Evolutionary conservation across 768 basidiomycete species (phyloP).

Genomic region (Xanthoconium stramineum): DNA sequence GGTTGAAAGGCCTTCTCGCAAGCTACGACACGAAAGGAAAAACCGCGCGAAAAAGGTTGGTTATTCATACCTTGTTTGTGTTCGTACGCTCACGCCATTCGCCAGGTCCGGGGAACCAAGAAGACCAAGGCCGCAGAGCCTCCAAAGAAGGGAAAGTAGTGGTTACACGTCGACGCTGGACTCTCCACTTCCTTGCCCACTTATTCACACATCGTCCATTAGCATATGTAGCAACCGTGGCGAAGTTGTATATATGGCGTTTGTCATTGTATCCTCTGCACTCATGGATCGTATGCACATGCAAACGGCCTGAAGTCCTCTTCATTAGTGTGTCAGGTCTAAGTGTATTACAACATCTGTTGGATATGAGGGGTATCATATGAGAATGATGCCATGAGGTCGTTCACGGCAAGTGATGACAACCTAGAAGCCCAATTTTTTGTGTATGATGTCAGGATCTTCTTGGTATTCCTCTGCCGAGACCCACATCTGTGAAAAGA

Average conservation of each 20-base stretch:
- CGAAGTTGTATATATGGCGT: constrained; percentile 42
- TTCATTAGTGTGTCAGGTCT: constrained; percentile 26
- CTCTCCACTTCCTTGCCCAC: constrained; percentile 12
- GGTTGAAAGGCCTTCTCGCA: constrained; percentile 89
- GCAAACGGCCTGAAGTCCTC: constrained; percentile 10
- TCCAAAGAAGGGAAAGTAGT: constrained; percentile 89
- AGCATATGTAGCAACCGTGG: constrained; percentile 36
- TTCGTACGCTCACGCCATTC: constrained; percentile 14
- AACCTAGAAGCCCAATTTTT: constrained; percentile 78
- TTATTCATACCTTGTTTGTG: constrained; percentile 1
- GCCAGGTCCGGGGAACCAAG: constrained; percentile 89
- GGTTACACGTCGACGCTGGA: constrained; percentile 25
- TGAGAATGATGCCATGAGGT: constrained; percentile 9
- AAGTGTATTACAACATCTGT: constrained; percentile 33
- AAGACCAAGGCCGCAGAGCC: constrained; percentile 92
- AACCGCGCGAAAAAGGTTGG: constrained; percentile 98
- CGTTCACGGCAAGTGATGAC: constrained; percentile 11
- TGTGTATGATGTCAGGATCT: constrained; percentile 98
- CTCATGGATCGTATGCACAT: constrained; percentile 29
- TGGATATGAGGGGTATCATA: constrained; percentile 34
- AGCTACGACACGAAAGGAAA: constrained; percentile 99
- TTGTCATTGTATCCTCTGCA: constrained; percentile 31
- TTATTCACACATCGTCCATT: constrained; percentile 27
- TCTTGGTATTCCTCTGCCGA: constrained; percentile 99
- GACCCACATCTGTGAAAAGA: constrained; percentile 87